Conservation (phyloP, 768 basidiomycete genomes). For the Lactarius deliciosus region DNA sequence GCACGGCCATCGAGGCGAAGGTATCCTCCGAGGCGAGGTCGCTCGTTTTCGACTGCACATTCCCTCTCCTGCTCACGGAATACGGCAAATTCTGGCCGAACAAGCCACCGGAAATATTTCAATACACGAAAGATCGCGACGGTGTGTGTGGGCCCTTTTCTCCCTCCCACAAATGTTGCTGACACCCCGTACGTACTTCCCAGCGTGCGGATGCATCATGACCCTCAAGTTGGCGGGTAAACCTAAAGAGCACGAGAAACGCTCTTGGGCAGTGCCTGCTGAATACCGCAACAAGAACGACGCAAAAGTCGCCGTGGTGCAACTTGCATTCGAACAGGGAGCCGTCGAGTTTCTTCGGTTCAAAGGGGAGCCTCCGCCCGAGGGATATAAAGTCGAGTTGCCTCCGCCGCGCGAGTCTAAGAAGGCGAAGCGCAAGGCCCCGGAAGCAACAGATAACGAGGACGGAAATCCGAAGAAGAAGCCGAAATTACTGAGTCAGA, state of each 20-base stretch:
- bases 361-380: constrained; percentile 44
- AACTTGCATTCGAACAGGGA: constrained; percentile 54
- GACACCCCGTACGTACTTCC: neutral
- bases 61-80: constrained; percentile 47
- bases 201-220: constrained; percentile 59
- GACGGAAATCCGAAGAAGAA: constrained; percentile 5
- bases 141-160: constrained; percentile 40
- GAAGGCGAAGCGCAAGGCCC: constrained; percentile 29
- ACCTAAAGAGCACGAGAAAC: constrained; percentile 38
- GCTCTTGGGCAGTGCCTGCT: constrained; percentile 45
- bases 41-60: constrained; percentile 46
- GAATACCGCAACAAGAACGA: constrained; percentile 60
- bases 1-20: constrained; percentile 44
- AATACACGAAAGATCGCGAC: constrained; percentile 47
- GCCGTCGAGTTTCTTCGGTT: constrained; percentile 61
- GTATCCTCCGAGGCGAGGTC: constrained; percentile 47
- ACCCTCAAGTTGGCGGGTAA: constrained; percentile 42
- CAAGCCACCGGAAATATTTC: constrained; percentile 41
- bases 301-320: constrained; percentile 57
- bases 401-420: constrained; percentile 29
- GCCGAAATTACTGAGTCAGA: constrained; percentile 13
- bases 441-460: constrained; percentile 13
- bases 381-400: constrained; percentile 42
- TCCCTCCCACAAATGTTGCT: constrained; percentile 2
- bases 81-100: constrained; percentile 44